Evolutionary conservation across 2,329 filamentous ascomycete genomes (phyloP), one percentile per base, ranked within the genome.

Genomic region (Alternaria atra): DNA sequence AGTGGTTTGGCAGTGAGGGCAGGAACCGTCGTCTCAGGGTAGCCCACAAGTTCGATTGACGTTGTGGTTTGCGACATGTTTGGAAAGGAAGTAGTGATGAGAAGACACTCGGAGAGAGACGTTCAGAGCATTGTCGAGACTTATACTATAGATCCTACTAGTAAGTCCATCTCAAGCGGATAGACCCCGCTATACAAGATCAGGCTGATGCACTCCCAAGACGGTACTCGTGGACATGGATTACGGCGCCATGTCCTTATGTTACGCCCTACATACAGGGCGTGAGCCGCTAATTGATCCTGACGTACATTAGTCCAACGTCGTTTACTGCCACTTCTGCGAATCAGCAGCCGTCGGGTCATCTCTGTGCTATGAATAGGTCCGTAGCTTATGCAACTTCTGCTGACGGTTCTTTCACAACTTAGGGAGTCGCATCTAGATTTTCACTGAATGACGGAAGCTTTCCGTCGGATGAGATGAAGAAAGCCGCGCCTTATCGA

Each of bases 31-130:
- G 50, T 56, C 44, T 39, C 53, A 6, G 63, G 60, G 25, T 65
- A 67, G 7, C 58, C 39, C 15, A 66, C 65, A 20, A 75, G 53
- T 50, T 75, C 73, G 50, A 72, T 74, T n/a, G 69, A 68, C 6
- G 69, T 69, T n/a, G 65, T 65, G 2, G 68, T 64, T 27, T 51
- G 71, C 43, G 69, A 74, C 73, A 75, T 75, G 35, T 7, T 42
- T 58, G 35, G 27, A 39, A 12, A 9, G 42, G 27, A 5, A 10
- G 8, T 20, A 20, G 20, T 2, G 20, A 20, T 20, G 20, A 20
- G 20, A 20, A 20, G 20, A 20, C 20, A 20, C 20, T 20, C 20
- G 20, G 20, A 20, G 20, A 20, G 20, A 20, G 20, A 20, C 2
- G 20, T 20, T 20, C 20, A 20, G 20, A 20, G 20, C 20, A 20